Evolutionary conservation across 306 rosid species (phyloP).

Genomic region (Arachis stenosperma): DNA sequence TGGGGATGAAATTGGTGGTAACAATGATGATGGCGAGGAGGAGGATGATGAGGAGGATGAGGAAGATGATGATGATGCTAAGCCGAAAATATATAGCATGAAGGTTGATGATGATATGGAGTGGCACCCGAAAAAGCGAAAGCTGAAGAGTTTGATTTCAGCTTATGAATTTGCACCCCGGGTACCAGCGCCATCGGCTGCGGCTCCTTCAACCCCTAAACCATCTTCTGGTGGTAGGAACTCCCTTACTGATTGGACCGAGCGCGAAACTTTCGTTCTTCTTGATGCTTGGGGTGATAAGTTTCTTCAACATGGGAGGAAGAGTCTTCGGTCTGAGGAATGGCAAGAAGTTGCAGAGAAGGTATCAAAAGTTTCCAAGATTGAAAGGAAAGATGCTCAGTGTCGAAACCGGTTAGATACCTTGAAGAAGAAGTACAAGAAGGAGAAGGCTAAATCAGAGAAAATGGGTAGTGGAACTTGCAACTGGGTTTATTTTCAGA

Average conservation of each 20-base stretch:
- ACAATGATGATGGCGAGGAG: not conserved
- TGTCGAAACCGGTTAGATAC: conserved; percentile 89
- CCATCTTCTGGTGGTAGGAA: conserved; percentile 71
- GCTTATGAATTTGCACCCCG: conserved; percentile 81
- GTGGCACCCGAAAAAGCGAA: conserved; percentile 73
- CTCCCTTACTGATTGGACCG: conserved; percentile 80
- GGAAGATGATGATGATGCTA: conserved; percentile 40
- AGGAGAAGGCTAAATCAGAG: conserved; percentile 67
- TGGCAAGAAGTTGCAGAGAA: conserved; percentile 92
- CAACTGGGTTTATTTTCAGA: conserved; percentile 81
- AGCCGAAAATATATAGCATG: conserved; percentile 37
- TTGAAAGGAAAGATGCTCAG: conserved; percentile 79
- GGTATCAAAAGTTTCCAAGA: conserved; percentile 76
- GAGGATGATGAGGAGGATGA: conserved; percentile 36
- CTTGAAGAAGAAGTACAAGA: conserved; percentile 86
- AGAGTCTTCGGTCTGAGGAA: conserved; percentile 89
- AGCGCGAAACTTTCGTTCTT: conserved; percentile 74
- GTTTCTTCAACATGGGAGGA: conserved; percentile 82
- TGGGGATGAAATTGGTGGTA: conserved; percentile 41
- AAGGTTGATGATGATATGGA: conserved; percentile 57
- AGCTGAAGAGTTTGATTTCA: conserved; percentile 73
- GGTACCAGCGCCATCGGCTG: conserved; percentile 47
- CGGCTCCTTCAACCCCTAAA: conserved; percentile 54
- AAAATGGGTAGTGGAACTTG: conserved; percentile 47
- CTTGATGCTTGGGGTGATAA: conserved; percentile 88